phyloP scores from a whole-genome alignment of 2,329 filamentous ascomycete species.

The Beauveria asiatica region DNA sequence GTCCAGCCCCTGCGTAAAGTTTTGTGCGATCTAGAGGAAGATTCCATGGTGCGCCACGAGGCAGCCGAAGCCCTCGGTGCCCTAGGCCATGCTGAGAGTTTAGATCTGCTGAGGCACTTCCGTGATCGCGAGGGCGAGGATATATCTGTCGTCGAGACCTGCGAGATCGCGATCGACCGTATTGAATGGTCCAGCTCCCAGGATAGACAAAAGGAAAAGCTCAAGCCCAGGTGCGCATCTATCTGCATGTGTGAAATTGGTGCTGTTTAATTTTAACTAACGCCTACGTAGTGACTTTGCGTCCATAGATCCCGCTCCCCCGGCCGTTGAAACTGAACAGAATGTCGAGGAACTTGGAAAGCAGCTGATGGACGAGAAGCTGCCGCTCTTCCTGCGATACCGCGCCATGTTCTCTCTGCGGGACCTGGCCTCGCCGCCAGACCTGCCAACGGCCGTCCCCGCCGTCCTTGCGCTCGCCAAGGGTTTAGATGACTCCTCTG shows the following conservation, averaged over 20 bases:
- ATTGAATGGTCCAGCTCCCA: slow-evolving; percentile 88
- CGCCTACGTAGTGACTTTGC: slow-evolving; percentile 67
- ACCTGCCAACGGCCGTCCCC: slow-evolving; percentile 80
- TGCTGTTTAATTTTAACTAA: slow-evolving; percentile 20
- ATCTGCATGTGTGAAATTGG: slow-evolving; percentile 7
- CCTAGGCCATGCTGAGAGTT: slow-evolving; percentile 63
- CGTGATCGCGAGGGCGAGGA: slow-evolving; percentile 69
- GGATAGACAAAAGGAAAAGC: slow-evolving; percentile 60
- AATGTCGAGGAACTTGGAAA: slow-evolving; percentile 68
- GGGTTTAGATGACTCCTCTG: slow-evolving; percentile 77
- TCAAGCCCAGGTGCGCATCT: slow-evolving; percentile 64
- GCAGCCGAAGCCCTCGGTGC: slow-evolving; percentile 92
- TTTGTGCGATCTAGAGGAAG: slow-evolving; percentile 70
- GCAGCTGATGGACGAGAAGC: slow-evolving; percentile 66
- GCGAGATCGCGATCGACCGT: slow-evolving; percentile 89
- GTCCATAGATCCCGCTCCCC: slow-evolving; percentile 90
- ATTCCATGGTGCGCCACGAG: slow-evolving; percentile 93
- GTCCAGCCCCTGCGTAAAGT: slow-evolving; percentile 65
- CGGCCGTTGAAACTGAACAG: slow-evolving; percentile 61
- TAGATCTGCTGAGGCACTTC: slow-evolving; percentile 64
- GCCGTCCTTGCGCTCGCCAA: slow-evolving; percentile 78
- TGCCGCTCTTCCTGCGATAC: slow-evolving; percentile 86
- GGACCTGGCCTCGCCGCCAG: slow-evolving; percentile 87
- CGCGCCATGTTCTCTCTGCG: slow-evolving; percentile 96
- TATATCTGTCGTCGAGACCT: slow-evolving; percentile 84